Percentiles rank a stretch among this genome's conserved stretches.
phyloP scores from a whole-genome alignment of 768 basidiomycete species.

The Vishniacozyma victoriae region DNA sequence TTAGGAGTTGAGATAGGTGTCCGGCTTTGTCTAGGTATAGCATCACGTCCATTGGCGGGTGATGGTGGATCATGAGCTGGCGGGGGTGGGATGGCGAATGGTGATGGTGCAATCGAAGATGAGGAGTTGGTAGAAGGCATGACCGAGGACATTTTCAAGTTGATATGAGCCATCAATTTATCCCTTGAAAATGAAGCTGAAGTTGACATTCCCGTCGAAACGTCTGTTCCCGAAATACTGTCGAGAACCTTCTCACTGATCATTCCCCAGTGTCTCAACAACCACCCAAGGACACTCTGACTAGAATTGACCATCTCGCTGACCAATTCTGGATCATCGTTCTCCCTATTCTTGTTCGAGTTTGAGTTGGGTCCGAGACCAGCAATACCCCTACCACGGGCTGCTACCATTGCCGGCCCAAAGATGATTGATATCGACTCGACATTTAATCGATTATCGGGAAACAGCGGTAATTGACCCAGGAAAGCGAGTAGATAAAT shows the following conservation, averaged over 20 bases:
- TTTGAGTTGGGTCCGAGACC: slow-evolving; percentile 23
- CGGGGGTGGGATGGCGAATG: no score
- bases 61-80: no score
- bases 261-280: slow-evolving; percentile 24
- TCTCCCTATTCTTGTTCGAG: slow-evolving; percentile 1
- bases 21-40: no score
- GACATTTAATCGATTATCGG: slow-evolving; percentile 53
- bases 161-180: no score
- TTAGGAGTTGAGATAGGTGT: no score
- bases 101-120: no score
- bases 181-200: no score
- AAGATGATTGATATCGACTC: slow-evolving; percentile 54
- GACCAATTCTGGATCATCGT: slow-evolving; percentile 23
- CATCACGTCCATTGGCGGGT: no score
- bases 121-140: no score
- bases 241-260: slow-evolving; percentile 32
- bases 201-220: no score
- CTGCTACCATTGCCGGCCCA: slow-evolving; percentile 46
- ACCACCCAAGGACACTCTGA: slow-evolving; percentile 27
- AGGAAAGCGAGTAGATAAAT: slow-evolving; percentile 73
- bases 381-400: slow-evolving; percentile 27
- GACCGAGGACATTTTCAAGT: no score
- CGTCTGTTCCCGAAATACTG: no score
- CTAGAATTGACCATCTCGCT: slow-evolving; percentile 21
- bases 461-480: slow-evolving; percentile 54